phyloP scores from a whole-genome alignment of 805 yeast species.

The Yamadazyma laniorum region DNA sequence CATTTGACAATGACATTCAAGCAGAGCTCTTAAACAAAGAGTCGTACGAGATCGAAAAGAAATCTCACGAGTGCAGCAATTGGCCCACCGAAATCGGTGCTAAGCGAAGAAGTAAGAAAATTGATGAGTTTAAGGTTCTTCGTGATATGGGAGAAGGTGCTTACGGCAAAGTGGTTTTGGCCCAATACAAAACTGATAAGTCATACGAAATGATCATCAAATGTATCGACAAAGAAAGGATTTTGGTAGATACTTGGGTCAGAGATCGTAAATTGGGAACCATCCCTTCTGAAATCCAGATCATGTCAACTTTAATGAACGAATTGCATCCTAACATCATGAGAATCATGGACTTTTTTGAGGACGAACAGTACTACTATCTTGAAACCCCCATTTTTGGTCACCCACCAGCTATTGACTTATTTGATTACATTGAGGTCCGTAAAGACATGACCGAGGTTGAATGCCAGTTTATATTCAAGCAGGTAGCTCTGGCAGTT shows the following conservation, averaged over 20 bases:
- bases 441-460: conserved; percentile 75
- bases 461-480: conserved; percentile 76
- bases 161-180: conserved; percentile 88
- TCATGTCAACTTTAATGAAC: conserved; percentile 75
- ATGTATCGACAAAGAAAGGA: conserved; percentile 87
- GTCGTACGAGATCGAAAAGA: conserved; percentile 40
- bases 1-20: conserved; percentile 24
- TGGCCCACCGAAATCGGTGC: conserved; percentile 61
- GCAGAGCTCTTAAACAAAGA: conserved; percentile 46
- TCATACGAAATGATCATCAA: conserved; percentile 74
- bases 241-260: conserved; percentile 96
- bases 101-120: conserved; percentile 65
- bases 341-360: conserved; percentile 85
- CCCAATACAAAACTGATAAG: conserved; percentile 62
- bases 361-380: conserved; percentile 85
- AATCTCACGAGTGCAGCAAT: conserved; percentile 33
- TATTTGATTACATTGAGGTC: conserved; percentile 88
- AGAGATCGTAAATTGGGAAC: conserved; percentile 89
- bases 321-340: conserved; percentile 87
- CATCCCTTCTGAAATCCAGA: conserved; percentile 93
- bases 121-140: conserved; percentile 66
- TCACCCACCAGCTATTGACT: conserved; percentile 82
- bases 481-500: conserved; percentile 76
- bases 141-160: conserved; percentile 95
- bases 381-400: conserved; percentile 93